Conservation (phyloP, 2,329 filamentous ascomycete species). For the Diaporthe sp. region DNA sequence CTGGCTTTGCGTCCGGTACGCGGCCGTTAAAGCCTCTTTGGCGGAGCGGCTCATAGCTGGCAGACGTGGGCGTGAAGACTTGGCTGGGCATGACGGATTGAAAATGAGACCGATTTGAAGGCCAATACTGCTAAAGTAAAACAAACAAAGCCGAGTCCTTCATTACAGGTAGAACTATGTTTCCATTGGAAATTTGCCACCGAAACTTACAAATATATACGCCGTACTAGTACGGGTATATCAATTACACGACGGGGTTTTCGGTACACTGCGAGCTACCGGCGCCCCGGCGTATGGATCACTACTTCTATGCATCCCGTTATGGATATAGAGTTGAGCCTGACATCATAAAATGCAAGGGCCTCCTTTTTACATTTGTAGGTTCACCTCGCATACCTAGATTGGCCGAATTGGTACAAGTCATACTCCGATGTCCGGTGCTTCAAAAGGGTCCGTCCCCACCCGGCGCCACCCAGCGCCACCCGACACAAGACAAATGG, state of each 20-base stretch:
- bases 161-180: neutral
- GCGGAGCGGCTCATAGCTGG: neutral
- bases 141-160: neutral
- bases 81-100: neutral
- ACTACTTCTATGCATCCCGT: neutral
- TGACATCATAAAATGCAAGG: neutral
- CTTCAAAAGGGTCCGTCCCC: neutral
- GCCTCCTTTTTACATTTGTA: neutral
- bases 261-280: neutral
- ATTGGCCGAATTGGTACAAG: neutral
- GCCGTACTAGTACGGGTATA: neutral
- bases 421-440: neutral
- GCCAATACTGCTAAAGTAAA: neutral
- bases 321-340: neutral
- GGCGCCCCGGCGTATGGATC: neutral
- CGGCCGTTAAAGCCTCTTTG: neutral
- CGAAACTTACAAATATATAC: neutral
- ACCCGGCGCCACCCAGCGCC: neutral
- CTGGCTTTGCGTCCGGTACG: neutral
- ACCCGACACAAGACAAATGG: neutral
- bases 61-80: neutral
- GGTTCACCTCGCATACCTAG: neutral
- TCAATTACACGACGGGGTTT: neutral
- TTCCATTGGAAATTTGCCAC: neutral
- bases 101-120: neutral